Base-by-base conservation (phyloP, 169 alveolate species). In the Plasmodium billcollinsi region DNA sequence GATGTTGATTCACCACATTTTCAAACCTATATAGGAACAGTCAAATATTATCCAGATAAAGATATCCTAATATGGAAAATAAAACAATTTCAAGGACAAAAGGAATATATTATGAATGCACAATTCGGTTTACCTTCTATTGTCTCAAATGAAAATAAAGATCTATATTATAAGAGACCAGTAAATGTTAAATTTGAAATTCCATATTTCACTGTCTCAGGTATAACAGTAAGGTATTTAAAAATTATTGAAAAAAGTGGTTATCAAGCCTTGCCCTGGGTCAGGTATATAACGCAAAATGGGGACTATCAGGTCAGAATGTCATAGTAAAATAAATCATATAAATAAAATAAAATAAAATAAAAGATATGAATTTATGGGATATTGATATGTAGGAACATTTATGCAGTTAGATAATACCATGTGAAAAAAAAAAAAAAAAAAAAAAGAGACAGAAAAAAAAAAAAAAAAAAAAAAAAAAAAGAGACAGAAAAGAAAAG, bases 171-270 rank as follows among this genome's bases (percentile, higher is more conserved):
- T 66, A 98, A 97, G 94, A 95, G 96, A 66, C 99, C 99, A 5
- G 98, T 99, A 62, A 95, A 96, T 63, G 98, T 98, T n/a, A 96
- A 96, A 76, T 99, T 98, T 93, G 99, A 99, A 92, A 99, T 99
- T 59, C 99, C 99, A n/a, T 98, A 98, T 90, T 99, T 98, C 96
- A 98, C 99, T 21, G 99, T 99, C 52, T 97, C 99, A n/a, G 99
- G 99, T 43, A 96, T 99, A 43, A 97, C 99, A 70, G 99, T 98
- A 33, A 96, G 99, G 74, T 99, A 98, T 94, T 97, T 99, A 58
- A 98, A 99, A 90, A 98, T 99, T 72, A 95, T 97, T 50, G 99
- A 99, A 88, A 98, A 98, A 93, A 92, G 98, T 80, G 99, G 99
- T 12, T 99, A 98, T 88, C 98, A 98, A 92, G 99, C 99, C 21